Percentiles rank a stretch among this genome's conserved stretches.
Evolutionary conservation across 306 rosid species (phyloP).

Genomic region (Pyrus bretschneideri): DNA sequence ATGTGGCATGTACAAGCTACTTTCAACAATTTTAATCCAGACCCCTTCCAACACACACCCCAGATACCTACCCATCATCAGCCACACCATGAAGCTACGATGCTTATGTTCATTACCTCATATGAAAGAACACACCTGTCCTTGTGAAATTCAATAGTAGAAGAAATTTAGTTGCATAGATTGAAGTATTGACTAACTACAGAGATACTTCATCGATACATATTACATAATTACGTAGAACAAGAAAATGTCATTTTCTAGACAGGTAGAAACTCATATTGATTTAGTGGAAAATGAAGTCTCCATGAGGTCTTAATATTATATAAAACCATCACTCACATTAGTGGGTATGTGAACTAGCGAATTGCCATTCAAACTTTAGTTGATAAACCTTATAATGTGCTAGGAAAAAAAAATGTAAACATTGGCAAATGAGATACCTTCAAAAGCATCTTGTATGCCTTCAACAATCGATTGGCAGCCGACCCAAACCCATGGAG

Average conservation of each 20-base stretch:
- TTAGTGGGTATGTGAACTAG: neutral
- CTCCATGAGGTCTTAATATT: too few relatives aligned
- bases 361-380: neutral
- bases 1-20: neutral
- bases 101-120: neutral
- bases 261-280: neutral
- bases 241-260: neutral
- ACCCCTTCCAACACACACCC: neutral
- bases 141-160: neutral
- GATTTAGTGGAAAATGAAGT: neutral
- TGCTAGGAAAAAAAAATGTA: neutral
- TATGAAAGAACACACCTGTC: neutral
- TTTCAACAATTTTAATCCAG: neutral
- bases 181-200: neutral
- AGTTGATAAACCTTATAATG: neutral
- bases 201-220: neutral
- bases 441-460: slow-evolving; percentile 94
- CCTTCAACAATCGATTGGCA: slow-evolving; percentile 90
- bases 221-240: neutral
- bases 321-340: neutral
- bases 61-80: neutral
- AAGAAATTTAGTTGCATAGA: neutral
- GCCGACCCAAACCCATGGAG: slow-evolving; percentile 99
- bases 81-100: neutral
- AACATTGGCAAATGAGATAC: slow-evolving; percentile 20